These are phyloP conservation scores for Ophiostoma triangulosporum DNA, from an alignment of 2,329 filamentous ascomycete species.

Conservation along the genomic window DNA sequence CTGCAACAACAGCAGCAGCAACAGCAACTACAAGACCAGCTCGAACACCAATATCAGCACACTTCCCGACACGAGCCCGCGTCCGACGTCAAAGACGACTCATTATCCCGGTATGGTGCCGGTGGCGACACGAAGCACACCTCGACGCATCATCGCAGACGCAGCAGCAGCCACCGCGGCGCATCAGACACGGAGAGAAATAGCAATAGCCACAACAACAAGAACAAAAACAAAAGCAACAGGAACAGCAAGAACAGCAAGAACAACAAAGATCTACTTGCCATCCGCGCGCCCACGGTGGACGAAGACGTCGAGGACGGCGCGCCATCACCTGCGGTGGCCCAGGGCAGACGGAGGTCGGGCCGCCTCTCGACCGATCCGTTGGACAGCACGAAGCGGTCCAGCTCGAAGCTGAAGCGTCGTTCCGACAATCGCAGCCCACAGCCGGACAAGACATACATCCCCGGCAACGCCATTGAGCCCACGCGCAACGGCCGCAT, in stretches of 20 bases:
- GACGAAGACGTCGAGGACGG: conserved; percentile 41
- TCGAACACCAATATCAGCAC: neutral
- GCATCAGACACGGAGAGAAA: neutral
- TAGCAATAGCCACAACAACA: neutral
- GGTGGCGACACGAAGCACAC: neutral
- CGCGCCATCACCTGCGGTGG: conserved; percentile 56
- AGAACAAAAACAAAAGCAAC: too few relatives aligned
- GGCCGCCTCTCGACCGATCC: conserved; percentile 36
- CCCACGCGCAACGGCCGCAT: conserved; percentile 19
- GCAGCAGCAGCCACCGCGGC: neutral
- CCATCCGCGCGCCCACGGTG: conserved; percentile 3
- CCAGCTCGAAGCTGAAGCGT: conserved; percentile 44
- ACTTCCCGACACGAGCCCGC: neutral
- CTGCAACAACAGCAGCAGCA: conserved; percentile 1
- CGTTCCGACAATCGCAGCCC: conserved; percentile 32
- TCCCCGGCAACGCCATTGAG: conserved; percentile 16
- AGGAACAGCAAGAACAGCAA: neutral
- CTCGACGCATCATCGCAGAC: neutral
- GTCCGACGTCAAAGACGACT: neutral
- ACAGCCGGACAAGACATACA: conserved; percentile 28
- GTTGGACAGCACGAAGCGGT: conserved; percentile 36
- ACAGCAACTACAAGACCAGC: neutral
- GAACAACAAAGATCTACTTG: neutral
- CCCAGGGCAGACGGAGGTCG: conserved; percentile 41
- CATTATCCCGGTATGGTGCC: neutral